Percentiles rank a stretch among this genome's conserved stretches.
phyloP scores from a whole-genome alignment of 2,329 filamentous ascomycete genomes.

The Phialophora tarda region DNA sequence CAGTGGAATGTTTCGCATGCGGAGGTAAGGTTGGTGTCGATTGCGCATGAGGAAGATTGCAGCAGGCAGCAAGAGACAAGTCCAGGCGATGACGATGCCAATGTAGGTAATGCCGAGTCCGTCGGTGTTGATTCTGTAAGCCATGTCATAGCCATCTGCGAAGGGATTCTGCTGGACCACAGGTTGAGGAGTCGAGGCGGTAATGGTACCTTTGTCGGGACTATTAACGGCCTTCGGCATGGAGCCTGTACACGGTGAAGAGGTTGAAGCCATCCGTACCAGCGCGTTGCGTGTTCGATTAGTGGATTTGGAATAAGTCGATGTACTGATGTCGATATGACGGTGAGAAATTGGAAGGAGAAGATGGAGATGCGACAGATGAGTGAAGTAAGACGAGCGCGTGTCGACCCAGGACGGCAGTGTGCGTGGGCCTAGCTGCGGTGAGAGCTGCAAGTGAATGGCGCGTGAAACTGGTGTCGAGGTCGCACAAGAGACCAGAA shows the following conservation, averaged over 20 bases:
- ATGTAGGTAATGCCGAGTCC: slow-evolving; percentile 39
- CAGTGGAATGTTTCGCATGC: slow-evolving; percentile 48
- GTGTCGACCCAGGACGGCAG: slow-evolving; percentile 23
- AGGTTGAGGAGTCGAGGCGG: slow-evolving; percentile 4
- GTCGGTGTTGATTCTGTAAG: slow-evolving; percentile 38
- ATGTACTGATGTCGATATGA: slow-evolving; percentile 24
- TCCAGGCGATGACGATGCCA: slow-evolving; percentile 43
- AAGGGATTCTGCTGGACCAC: slow-evolving; percentile 11
- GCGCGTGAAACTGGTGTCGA: slow-evolving; percentile 8
- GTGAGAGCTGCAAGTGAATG: slow-evolving; percentile 15
- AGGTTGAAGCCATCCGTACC: slow-evolving; percentile 34
- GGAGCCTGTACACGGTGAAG: slow-evolving; percentile 25
- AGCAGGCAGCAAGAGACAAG: slow-evolving; percentile 42
- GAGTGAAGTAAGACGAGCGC: slow-evolving; percentile 31
- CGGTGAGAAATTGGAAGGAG: slow-evolving; percentile 25
- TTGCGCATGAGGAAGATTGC: slow-evolving; percentile 44
- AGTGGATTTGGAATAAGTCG: slow-evolving; percentile 27
- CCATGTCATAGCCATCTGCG: slow-evolving; percentile 37
- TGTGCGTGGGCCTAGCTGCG: slow-evolving; percentile 17
- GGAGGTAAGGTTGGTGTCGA: slow-evolving; percentile 46
- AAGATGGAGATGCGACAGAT: slow-evolving; percentile 30
- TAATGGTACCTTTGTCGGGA: slow-evolving; percentile 14
- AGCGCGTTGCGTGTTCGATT: slow-evolving; percentile 28
- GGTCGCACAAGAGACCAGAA: slow-evolving; percentile 26
- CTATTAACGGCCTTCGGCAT: slow-evolving; percentile 29